Evolutionary conservation across 306 rosid genomes (phyloP).

Genomic region (Cucumis sativus): Cucumber_9930_V3 NC_026658.2:1012501-1013000

Average conservation of each 20-base stretch:
- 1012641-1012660: constrained; percentile 80
- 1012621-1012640: constrained; percentile 89
- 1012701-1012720: neutral
- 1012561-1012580: neutral
- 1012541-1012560: too few species aligned
- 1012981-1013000: neutral
- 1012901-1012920: neutral
- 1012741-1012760: neutral
- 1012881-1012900: constrained; percentile 1
- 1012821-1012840: neutral
- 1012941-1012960: neutral
- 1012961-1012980: neutral
- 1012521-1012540: too few species aligned
- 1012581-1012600: constrained; percentile 23
- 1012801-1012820: neutral
- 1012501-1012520: constrained; percentile 28
- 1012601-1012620: constrained; percentile 89
- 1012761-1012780: neutral
- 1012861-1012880: neutral
- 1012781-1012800: neutral
- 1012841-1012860: neutral
- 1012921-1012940: constrained; percentile 2
- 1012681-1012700: constrained; percentile 45
- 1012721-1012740: neutral
- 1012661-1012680: constrained; percentile 83